Evolutionary conservation across 176 grass and related monocot genomes (phyloP).

Genomic region (Bromus sterilis): DNA sequence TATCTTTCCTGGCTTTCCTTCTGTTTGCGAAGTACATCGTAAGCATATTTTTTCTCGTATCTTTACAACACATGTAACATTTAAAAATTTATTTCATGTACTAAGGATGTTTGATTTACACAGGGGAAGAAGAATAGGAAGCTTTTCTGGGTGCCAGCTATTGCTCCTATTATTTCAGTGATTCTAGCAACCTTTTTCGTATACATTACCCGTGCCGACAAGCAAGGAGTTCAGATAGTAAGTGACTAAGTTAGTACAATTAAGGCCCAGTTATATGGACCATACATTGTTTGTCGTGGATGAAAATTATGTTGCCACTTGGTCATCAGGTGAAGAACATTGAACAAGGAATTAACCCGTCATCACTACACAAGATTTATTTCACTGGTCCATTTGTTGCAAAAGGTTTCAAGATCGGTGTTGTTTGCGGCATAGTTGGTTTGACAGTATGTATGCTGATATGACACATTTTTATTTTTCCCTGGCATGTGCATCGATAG

Average conservation of each 20-base stretch:
- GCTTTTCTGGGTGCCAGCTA: slow-evolving; percentile 87
- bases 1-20: slow-evolving; percentile 71
- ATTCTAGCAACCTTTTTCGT: slow-evolving; percentile 84
- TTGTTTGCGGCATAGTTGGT: slow-evolving; percentile 61
- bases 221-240: slow-evolving; percentile 96
- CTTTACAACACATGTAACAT: not conserved
- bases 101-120: not conserved
- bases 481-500: not conserved
- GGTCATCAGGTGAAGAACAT: slow-evolving; percentile 63
- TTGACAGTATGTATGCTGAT: slow-evolving; percentile 58
- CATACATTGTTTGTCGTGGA: slow-evolving; percentile 1
- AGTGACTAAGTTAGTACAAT: slow-evolving; percentile 18
- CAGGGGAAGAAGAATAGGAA: slow-evolving; percentile 83
- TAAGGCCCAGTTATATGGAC: not conserved
- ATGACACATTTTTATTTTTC: not conserved
- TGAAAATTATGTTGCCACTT: slow-evolving; percentile 6
- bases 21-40: slow-evolving; percentile 70
- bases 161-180: slow-evolving; percentile 77
- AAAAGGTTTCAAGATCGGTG: slow-evolving; percentile 91
- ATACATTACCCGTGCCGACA: slow-evolving; percentile 75
- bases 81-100: not conserved
- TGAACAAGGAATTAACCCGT: slow-evolving; percentile 78
- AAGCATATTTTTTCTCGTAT: slow-evolving; percentile 17
- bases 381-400: slow-evolving; percentile 62
- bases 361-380: slow-evolving; percentile 62